Evolutionary conservation across 2,329 filamentous ascomycete species (phyloP), one percentile per base, ranked within the genome.

Genomic region (Emmonsiellopsis sp.): DNA sequence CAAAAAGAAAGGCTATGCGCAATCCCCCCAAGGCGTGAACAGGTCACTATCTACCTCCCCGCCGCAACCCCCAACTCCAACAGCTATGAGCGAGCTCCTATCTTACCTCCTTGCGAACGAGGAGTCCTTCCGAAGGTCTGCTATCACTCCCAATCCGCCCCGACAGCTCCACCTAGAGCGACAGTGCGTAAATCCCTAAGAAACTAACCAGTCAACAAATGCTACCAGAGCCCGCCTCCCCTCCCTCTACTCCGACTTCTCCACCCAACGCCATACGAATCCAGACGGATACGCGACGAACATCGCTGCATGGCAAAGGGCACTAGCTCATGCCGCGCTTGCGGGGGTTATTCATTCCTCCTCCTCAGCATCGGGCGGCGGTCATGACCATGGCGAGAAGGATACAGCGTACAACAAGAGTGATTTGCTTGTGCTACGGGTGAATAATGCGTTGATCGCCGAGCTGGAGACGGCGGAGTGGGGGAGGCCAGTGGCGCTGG

Each of bases 221-320:
- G n/a, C n/a, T n/a, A 67, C 3, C 59, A 89, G 85, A 73, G 80
- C 84, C 58, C 87, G 90, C 49, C 78, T 95, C 10, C 84, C 88
- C 10, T 91, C 89, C 5, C 82, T 95, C 45, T 95, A 94, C 73
- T 91, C 89, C 47, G 90, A 95, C 68, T 95, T 95, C 65, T 77
- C 82, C 38, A 72, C 81, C 5, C 89, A 92, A 61, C 79, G 79
- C 62, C 81, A 79, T 40, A 81, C 87, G 20, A 95, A 95, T 65
- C 88, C 89, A 1, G 89, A 94, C 67, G 89, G 89, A 63, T 95
- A 89, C 73, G 73, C 77, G 16, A 88, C 89, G 43, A 95, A 95
- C 67, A 76, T 89, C 42, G 73, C 79, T 6, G 87, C 89, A 51
- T 95, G 90, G 90, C 82, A 85, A 54, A 79, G 80, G 40, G 89